phyloP scores from a whole-genome alignment of 768 basidiomycete genomes.

The Suillus decipiens region DNA sequence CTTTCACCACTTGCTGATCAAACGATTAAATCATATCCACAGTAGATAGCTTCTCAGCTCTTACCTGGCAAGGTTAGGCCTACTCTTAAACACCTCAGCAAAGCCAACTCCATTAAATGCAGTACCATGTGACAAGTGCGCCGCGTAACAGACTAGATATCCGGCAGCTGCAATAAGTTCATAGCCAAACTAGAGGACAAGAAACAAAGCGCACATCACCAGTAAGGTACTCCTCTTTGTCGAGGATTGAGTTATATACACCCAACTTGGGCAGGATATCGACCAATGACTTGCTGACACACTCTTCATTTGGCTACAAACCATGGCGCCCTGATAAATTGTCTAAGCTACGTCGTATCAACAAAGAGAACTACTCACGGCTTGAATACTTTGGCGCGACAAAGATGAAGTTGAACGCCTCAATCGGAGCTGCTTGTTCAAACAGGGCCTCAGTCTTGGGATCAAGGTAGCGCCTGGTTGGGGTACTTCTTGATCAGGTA shows the following conservation, averaged over 20 bases:
- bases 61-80: conserved; percentile 49
- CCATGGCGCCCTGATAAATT: conserved; percentile 18
- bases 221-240: conserved; percentile 56
- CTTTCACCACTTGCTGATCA: conserved; percentile 49
- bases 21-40: not conserved
- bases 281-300: conserved; percentile 14
- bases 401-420: conserved; percentile 52
- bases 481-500: conserved; percentile 61
- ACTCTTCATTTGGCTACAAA: conserved; percentile 23
- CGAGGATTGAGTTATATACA: conserved; percentile 55
- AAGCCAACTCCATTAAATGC: conserved; percentile 25
- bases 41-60: conserved; percentile 2
- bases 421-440: conserved; percentile 43
- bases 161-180: not conserved
- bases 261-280: conserved; percentile 42
- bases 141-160: conserved; percentile 43
- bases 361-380: conserved; percentile 33
- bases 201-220: conserved; percentile 47
- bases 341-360: conserved; percentile 1
- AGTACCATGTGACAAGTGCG: conserved; percentile 53
- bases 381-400: conserved; percentile 49
- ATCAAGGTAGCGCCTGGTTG: conserved; percentile 48
- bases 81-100: conserved; percentile 31
- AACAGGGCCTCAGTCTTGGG: conserved; percentile 34
- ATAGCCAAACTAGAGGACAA: conserved; percentile 32